Conservation (phyloP, 331 rosid species). For the Quercus tomentella region DNA sequence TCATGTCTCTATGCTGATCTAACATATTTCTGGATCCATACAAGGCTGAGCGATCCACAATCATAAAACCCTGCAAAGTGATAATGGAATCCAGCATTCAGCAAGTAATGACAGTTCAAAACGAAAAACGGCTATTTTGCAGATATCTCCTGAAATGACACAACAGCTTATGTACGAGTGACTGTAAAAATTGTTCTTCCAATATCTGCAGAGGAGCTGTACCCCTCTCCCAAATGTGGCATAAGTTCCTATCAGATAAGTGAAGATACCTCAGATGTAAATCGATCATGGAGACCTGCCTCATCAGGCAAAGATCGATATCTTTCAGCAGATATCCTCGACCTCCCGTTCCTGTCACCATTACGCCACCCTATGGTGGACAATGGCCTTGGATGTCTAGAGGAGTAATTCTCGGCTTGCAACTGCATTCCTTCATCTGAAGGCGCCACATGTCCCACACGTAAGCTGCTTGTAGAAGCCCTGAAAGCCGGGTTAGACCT, state of each 20-base stretch:
- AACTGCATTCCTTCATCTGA: slow-evolving; percentile 57
- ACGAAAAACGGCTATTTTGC: neutral
- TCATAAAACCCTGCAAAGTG: slow-evolving; percentile 60
- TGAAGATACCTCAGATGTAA: slow-evolving; percentile 56
- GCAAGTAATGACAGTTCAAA: neutral
- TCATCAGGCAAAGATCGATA: slow-evolving; percentile 50
- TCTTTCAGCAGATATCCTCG: slow-evolving; percentile 61
- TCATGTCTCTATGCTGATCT: slow-evolving; percentile 88
- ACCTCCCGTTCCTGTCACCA: slow-evolving; percentile 64
- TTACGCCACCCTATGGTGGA: slow-evolving; percentile 51
- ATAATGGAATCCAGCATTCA: neutral
- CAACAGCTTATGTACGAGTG: neutral
- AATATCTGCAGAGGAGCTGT: neutral
- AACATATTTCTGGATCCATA: slow-evolving; percentile 61
- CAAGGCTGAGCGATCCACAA: slow-evolving; percentile 54
- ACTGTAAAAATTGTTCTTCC: neutral
- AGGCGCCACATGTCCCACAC: slow-evolving; percentile 48
- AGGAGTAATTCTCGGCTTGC: slow-evolving; percentile 50
- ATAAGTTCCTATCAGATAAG: neutral
- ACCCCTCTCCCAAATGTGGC: slow-evolving; percentile 12
- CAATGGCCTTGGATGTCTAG: slow-evolving; percentile 65
- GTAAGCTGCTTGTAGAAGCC: slow-evolving; percentile 60
- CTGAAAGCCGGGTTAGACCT: slow-evolving; percentile 55
- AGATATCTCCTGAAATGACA: neutral
- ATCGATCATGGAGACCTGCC: slow-evolving; percentile 49